Conservation (phyloP, 2,329 filamentous ascomycete genomes). For the Verticillium alfalfae region DNA sequence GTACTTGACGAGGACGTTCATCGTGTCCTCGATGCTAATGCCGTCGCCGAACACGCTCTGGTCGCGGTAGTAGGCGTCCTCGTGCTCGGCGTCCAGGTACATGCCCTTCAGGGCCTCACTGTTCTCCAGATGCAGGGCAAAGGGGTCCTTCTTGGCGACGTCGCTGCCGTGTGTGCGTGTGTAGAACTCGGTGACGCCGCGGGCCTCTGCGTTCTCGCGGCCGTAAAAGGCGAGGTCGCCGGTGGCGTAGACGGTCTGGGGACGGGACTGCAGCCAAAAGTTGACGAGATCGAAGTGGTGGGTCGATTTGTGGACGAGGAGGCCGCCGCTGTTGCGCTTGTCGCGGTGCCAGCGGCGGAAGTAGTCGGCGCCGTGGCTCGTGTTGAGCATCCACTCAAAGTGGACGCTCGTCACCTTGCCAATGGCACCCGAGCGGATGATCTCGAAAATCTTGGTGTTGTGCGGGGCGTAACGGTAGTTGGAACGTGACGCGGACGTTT, state of each 20-base stretch:
- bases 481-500: slow-evolving; percentile 39
- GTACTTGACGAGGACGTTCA: slow-evolving; percentile 55
- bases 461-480: slow-evolving; percentile 48
- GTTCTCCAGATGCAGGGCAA: slow-evolving; percentile 49
- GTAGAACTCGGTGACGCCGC: slow-evolving; percentile 45
- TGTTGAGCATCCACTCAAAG: slow-evolving; percentile 45
- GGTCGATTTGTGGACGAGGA: slow-evolving; percentile 44
- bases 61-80: slow-evolving; percentile 57
- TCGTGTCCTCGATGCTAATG: slow-evolving; percentile 60
- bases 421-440: slow-evolving; percentile 36
- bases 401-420: slow-evolving; percentile 38
- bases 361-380: slow-evolving; percentile 41
- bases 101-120: slow-evolving; percentile 50
- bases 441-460: slow-evolving; percentile 41
- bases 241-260: slow-evolving; percentile 36
- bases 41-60: slow-evolving; percentile 59
- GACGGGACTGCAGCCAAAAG: slow-evolving; percentile 39
- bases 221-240: slow-evolving; percentile 44
- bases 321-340: slow-evolving; percentile 39
- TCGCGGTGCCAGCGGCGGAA: slow-evolving; percentile 46
- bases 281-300: slow-evolving; percentile 48
- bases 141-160: slow-evolving; percentile 47
- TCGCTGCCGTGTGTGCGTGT: slow-evolving; percentile 43
- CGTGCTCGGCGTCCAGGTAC: slow-evolving; percentile 58
- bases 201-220: slow-evolving; percentile 38